Conservation (phyloP, 2,329 filamentous ascomycete species). For the Pseudocercospora vitis region DNA sequence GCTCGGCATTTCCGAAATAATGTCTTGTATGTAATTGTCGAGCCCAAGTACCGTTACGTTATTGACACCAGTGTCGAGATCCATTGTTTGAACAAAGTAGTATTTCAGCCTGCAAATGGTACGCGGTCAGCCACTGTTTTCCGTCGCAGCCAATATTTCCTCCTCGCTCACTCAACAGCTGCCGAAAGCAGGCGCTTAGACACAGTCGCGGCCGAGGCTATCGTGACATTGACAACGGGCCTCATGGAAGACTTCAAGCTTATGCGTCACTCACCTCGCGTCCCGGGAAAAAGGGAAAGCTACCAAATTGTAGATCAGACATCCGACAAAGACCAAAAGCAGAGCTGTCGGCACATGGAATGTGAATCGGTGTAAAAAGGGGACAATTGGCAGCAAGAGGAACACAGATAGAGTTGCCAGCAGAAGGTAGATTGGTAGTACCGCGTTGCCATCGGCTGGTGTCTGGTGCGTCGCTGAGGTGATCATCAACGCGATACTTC, state of each 20-base stretch:
- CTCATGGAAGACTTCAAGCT: no score
- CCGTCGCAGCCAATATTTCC: no score
- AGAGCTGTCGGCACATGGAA: slow-evolving; percentile 79
- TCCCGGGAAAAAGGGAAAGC: slow-evolving; percentile 84
- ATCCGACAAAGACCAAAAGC: slow-evolving; percentile 69
- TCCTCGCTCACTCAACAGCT: no score
- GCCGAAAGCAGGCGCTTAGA: no score
- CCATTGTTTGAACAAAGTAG: slow-evolving; percentile 78
- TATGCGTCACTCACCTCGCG: no score
- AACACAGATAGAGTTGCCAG: slow-evolving; percentile 69
- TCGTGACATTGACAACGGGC: no score
- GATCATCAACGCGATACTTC: slow-evolving; percentile 71
- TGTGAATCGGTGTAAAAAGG: slow-evolving; percentile 83
- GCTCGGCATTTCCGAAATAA: slow-evolving; percentile 70
- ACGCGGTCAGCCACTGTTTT: no score
- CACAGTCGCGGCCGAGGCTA: no score
- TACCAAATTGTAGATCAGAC: slow-evolving; percentile 78
- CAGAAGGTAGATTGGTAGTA: slow-evolving; percentile 69
- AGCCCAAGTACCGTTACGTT: slow-evolving; percentile 68
- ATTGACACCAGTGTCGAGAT: slow-evolving; percentile 70
- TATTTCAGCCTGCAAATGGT: no score
- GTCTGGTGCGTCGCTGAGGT: slow-evolving; percentile 76
- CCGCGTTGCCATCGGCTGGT: slow-evolving; percentile 74
- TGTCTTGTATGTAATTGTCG: slow-evolving; percentile 63
- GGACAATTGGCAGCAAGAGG: slow-evolving; percentile 72